Percentiles rank a stretch among this genome's conserved stretches.
Evolutionary conservation across 2,329 filamentous ascomycete species (phyloP).

Genomic region (Pseudogymnoascus sp.): DNA sequence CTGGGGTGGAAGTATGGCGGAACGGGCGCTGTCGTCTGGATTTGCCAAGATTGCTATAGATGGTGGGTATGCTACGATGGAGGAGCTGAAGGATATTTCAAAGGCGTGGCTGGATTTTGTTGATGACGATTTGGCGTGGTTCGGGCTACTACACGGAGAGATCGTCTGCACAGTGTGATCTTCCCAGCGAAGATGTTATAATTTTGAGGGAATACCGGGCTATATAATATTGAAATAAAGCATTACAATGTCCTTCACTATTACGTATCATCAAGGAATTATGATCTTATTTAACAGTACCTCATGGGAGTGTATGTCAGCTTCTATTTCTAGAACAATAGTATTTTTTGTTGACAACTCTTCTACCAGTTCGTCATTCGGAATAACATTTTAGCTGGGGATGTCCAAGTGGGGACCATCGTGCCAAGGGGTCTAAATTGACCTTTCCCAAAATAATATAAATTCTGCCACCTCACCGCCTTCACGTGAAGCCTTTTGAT

Average conservation of each 20-base stretch:
- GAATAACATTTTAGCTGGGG: background rate
- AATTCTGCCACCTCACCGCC: constrained; percentile 4
- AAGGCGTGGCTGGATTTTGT: constrained; percentile 29
- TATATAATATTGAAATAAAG: background rate
- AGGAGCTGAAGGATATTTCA: constrained; percentile 28
- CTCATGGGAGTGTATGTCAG: background rate
- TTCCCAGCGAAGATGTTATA: background rate
- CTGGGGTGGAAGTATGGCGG: constrained; percentile 16
- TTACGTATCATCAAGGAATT: background rate
- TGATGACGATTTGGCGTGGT: constrained; percentile 30
- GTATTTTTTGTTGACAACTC: background rate
- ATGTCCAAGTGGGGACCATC: background rate
- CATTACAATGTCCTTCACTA: background rate
- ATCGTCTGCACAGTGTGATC: constrained; percentile 24
- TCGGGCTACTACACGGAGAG: constrained; percentile 30
- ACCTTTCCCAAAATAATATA: background rate
- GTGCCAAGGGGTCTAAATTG: background rate
- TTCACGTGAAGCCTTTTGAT: background rate
- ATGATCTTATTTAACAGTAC: background rate
- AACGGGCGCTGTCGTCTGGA: constrained; percentile 23
- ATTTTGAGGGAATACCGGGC: background rate
- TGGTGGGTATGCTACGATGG: constrained; percentile 25
- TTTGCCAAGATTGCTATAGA: constrained; percentile 25
- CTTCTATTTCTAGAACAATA: background rate
- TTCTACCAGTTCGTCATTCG: background rate